Percentiles rank a stretch among this genome's conserved stretches.
Evolutionary conservation across 805 yeast species (phyloP).

Genomic region (Candida quercuum): DNA sequence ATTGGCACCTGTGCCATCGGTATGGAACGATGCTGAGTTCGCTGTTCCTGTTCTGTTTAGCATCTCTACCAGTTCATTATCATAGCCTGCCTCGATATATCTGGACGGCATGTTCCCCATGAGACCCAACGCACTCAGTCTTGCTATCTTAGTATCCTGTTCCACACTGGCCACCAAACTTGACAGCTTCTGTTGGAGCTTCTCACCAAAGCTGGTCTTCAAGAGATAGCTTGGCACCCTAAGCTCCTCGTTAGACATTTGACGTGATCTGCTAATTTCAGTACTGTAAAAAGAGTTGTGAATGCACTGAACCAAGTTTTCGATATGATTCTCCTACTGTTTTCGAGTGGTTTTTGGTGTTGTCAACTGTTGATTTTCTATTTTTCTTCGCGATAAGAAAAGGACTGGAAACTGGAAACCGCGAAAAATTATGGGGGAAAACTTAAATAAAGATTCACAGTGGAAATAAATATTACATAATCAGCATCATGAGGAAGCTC

Average conservation of each 20-base stretch:
- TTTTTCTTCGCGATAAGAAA: too few relatives aligned
- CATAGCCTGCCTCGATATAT: slow-evolving; percentile 7
- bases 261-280: too few relatives aligned
- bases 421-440: too few relatives aligned
- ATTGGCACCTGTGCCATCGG: background rate
- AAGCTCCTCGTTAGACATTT: background rate
- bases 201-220: slow-evolving; percentile 17
- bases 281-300: too few relatives aligned
- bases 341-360: too few relatives aligned
- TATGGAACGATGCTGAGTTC: background rate
- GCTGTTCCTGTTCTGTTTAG: slow-evolving; percentile 1
- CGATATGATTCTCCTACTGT: too few relatives aligned
- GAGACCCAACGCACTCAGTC: slow-evolving; percentile 12
- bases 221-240: slow-evolving; percentile 13
- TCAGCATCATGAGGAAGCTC: too few relatives aligned
- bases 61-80: slow-evolving; percentile 9
- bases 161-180: slow-evolving; percentile 1
- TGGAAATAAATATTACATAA: too few relatives aligned
- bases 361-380: too few relatives aligned
- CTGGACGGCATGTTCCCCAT: slow-evolving; percentile 18
- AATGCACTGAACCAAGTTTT: too few relatives aligned
- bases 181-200: slow-evolving; percentile 6
- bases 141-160: slow-evolving; percentile 5
- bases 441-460: too few relatives aligned
- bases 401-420: too few relatives aligned